phyloP scores from a whole-genome alignment of 257 asterid genomes.

The Solanum raphanifolium region DNA sequence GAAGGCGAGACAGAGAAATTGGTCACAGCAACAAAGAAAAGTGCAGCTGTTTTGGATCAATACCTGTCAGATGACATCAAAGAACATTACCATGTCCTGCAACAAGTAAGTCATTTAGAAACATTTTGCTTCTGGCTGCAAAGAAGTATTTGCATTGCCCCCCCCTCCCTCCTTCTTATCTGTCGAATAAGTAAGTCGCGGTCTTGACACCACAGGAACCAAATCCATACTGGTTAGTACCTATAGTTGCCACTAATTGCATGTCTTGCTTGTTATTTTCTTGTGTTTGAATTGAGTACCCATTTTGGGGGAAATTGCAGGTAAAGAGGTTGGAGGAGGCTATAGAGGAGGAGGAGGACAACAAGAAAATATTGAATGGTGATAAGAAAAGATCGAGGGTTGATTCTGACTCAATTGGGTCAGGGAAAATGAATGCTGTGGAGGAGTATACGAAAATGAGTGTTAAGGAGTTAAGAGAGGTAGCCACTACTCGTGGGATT shows the following conservation, averaged over 20 bases:
- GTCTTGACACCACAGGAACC: slow-evolving; percentile 67
- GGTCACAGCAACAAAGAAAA: slow-evolving; percentile 58
- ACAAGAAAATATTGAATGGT: slow-evolving; percentile 4
- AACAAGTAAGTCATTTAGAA: slow-evolving; percentile 32
- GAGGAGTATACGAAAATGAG: slow-evolving; percentile 46
- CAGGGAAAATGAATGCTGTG: slow-evolving; percentile 28
- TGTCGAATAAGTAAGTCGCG: slow-evolving; percentile 26
- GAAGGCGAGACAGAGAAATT: slow-evolving; percentile 37
- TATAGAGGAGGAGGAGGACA: slow-evolving; percentile 21
- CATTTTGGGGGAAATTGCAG: slow-evolving; percentile 16
- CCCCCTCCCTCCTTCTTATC: neutral
- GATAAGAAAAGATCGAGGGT: slow-evolving; percentile 46
- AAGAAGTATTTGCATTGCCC: neutral
- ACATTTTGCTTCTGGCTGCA: neutral
- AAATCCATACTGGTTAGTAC: slow-evolving; percentile 42
- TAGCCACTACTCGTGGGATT: slow-evolving; percentile 48
- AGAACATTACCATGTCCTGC: slow-evolving; percentile 73
- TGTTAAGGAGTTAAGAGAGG: slow-evolving; percentile 60
- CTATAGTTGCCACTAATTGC: neutral
- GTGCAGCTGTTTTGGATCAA: slow-evolving; percentile 74
- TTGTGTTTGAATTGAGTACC: neutral
- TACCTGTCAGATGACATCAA: slow-evolving; percentile 66
- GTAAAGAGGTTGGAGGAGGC: slow-evolving; percentile 66
- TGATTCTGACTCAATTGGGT: slow-evolving; percentile 22
- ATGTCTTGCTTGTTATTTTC: neutral